Base-by-base conservation (phyloP, 257 asterid genomes). In the Solanum piurae region DNA sequence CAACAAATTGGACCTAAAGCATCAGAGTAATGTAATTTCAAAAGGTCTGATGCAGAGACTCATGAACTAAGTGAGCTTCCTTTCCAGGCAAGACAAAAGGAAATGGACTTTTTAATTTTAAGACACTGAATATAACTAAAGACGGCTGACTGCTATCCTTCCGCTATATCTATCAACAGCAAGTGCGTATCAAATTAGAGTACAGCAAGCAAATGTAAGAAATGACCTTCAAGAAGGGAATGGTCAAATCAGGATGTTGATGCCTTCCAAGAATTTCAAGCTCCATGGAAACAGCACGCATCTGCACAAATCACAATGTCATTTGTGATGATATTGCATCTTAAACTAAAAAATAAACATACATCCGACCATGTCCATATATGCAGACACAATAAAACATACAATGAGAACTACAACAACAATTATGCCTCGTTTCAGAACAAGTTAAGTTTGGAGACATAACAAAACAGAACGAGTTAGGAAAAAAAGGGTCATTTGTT, bases 221-320 rank as follows among this genome's bases (percentile, higher is more conserved):
- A 86, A 86, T 77, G 60, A 96, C 99, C 99, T 95, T 96, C 92
- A 96, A 90, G 91, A 97, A 97, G 87, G 99, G 93, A 88, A 94
- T 91, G 68, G 99, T 97, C 88, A 97, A 92, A 77, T 92, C 93
- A 40, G 99, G 99, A 92, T 94, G 98, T 86, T 90, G 98, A 91
- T 92, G 96, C 92, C 99, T 93, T 92, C 98, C 98, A 87, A 97
- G 96, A 92, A 97, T 94, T 90, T 97, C 99, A 88, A 97, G 99
- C 93, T 97, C 98, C 92, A 87, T 52, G 87, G 99, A 95, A 89
- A 95, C 98, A 14, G 98, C 93, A 82, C 91, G 95, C 99, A 97
- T 95, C 99, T 97, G 94, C 52, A 74, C 29, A 75, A 73, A 49
- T 73, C 71, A 55, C 52, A 36, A 74, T 21, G 33, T 73, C 73